Evolutionary conservation across 108 stramenopile species (phyloP), one percentile per base, ranked within the genome.

Genomic region (Skeletonema tropicum): DNA sequence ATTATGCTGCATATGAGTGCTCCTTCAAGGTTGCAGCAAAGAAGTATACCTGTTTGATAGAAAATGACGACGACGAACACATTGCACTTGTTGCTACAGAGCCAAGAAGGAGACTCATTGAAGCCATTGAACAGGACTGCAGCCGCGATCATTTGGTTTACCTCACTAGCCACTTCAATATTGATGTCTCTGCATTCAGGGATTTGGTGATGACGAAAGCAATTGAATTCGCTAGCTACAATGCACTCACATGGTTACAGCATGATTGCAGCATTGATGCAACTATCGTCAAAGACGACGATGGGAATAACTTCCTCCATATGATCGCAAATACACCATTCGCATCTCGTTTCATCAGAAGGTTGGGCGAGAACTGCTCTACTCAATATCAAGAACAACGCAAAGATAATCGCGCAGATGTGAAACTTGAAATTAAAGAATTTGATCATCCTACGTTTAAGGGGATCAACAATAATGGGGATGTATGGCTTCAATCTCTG

Each of bases 111-210:
- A 57, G 68, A 39, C 21, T 69, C 5, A 0, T 69, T 9, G 33
- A 58, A 5, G 68, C 68, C 3, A 58, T 69, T 38, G 31, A 32
- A 21, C 68, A 69, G 57, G 68, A 69, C 59, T 69, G 68, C 13
- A 38, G 55, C 15, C 68, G 21, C 3, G 17, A 36, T 29, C 68
- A 69, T 30, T 36, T 69, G 1, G 23, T 10, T 1, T 59, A 69
- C 35, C 41, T 69, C 49, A 19, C n/a, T 30, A n/a, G 12, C 6
- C 57, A 35, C 52, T 58, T 57, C 13, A 38, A 52, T n/a, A 69
- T 69, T 39, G 68, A 69, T 69, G 57, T 69, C 7, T 5, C 36
- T 19, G 17, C 57, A 36, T 59, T 69, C 55, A 32, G 57, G 6
- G 68, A 69, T 35, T 36, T 69, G 33, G 36, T 69, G 5, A 15